phyloP scores from a whole-genome alignment of 2,329 filamentous ascomycete species.

The Fusarium incarnatum region DNA sequence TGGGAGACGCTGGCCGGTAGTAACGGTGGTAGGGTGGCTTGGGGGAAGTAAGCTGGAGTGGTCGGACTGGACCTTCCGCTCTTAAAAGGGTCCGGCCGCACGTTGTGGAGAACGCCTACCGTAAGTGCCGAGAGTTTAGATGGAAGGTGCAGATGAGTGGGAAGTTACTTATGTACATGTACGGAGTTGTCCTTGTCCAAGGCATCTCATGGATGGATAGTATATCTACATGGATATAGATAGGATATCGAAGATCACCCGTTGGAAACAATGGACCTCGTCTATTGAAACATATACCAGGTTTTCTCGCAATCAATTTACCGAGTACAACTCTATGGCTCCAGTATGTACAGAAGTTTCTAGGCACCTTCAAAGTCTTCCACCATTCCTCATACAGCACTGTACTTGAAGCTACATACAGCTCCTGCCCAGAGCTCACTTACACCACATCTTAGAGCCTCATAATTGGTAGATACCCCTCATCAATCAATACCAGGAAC shows the following conservation, averaged over 20 bases:
- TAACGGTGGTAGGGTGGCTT: conserved; percentile 18
- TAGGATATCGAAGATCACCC: not conserved
- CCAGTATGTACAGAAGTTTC: conserved; percentile 15
- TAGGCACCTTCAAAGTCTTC: not conserved
- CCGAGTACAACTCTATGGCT: not conserved
- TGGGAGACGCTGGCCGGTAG: conserved; percentile 14
- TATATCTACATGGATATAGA: not conserved
- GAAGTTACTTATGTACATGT: not conserved
- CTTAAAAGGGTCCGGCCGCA: conserved; percentile 1
- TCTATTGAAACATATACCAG: not conserved
- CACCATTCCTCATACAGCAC: not conserved
- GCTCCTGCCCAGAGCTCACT: not conserved
- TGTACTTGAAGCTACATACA: not conserved
- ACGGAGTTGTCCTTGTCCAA: not conserved
- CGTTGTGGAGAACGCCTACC: conserved; percentile 27
- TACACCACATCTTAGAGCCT: conserved; percentile 3
- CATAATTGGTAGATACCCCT: conserved; percentile 34
- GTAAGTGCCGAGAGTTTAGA: conserved; percentile 2
- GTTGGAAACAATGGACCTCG: not conserved
- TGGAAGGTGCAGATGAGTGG: not conserved
- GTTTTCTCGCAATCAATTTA: not conserved
- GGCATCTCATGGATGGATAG: not conserved
- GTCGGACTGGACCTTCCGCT: conserved; percentile 8
- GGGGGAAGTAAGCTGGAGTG: not conserved
- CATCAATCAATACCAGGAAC: conserved; percentile 12